Conservation (phyloP, 306 rosid species). For the Lablab purpureus region DNA sequence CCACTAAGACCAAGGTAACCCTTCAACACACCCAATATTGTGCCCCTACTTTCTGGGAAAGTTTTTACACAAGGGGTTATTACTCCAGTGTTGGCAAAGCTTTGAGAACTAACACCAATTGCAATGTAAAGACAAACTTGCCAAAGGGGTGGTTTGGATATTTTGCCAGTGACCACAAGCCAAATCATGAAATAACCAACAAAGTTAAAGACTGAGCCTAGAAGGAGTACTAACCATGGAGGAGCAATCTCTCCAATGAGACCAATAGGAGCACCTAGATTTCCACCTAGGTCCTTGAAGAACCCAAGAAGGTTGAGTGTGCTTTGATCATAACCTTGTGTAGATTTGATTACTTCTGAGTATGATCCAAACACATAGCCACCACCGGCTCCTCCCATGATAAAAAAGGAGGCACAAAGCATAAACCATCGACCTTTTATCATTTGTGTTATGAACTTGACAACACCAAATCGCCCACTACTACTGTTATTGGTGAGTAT, state of each 20-base stretch:
- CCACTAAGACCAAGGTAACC: constrained; percentile 68
- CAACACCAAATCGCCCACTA: not conserved
- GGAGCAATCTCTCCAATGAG: not conserved
- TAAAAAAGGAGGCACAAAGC: not conserved
- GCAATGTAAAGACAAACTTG: not conserved
- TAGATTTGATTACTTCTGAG: not conserved
- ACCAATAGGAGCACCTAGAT: not conserved
- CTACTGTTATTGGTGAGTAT: not conserved
- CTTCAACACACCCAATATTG: constrained; percentile 59
- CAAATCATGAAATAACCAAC: constrained; percentile 4
- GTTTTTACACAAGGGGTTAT: constrained; percentile 58
- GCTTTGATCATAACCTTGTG: constrained; percentile 18
- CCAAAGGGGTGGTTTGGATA: not conserved
- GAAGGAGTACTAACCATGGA: not conserved
- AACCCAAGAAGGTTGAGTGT: not conserved
- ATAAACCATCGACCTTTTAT: not conserved
- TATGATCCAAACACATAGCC: not conserved
- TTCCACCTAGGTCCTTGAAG: not conserved
- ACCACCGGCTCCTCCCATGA: not conserved
- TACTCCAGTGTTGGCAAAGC: constrained; percentile 52
- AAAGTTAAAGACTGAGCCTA: not conserved
- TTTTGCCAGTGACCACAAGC: not conserved
- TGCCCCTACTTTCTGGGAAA: constrained; percentile 61
- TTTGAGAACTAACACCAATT: not conserved
- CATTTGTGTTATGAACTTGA: not conserved